Evolutionary conservation across 2,329 filamentous ascomycete species (phyloP), one percentile per base, ranked within the genome.

Genomic region (Mycosphaerelloides madeirae): DNA sequence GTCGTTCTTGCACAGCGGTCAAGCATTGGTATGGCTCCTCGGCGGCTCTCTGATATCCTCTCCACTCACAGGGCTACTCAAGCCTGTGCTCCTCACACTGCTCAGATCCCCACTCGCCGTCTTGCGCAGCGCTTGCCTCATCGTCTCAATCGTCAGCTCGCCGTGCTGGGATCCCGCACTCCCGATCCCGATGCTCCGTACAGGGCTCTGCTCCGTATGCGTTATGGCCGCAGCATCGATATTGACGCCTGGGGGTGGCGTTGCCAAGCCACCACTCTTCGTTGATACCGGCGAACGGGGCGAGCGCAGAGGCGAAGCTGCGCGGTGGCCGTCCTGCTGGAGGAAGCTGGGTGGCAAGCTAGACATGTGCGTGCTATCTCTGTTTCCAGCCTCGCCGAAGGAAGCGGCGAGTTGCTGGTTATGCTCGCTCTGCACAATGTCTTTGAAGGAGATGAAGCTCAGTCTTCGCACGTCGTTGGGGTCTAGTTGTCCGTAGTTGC

Each of bases 391-490:
- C 22, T 79, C 80, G 22, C 50, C 43, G 8, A 59, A 29, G 6
- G 49, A 42, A 25, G 53, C 55, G 13, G 50, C 48, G n/a, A 52
- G 41, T 20, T 51, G 48, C 20, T 60, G 54, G 19, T 56, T 51
- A 58, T 91, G 86, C 64, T 93, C 87, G 28, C 84, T 79, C 63
- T 95, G 88, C 31, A 97, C 88, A 8, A 97, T 88, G 60, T 97
- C 91, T 49, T 91, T 90, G 67, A 97, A 97, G 6, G 89, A 95
- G 63, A 97, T 95, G 70, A 97, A 97, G 65, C 86, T 93, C 50
- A 97, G 70, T 16, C 91, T 81, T 35, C 87, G 83, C 14, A 94
- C 79, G 59, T 95, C 90, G 36, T 80, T 76, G 31, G 77, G 78
- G 59, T 95, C 89, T 49, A 91, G 72, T 35, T 83, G 81, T 25